Percentiles rank a stretch among this genome's conserved stretches.
These are phyloP conservation scores for Aspergillus homomorphus DNA, from an alignment of 495 filamentous ascomycete species.

Conservation along the genomic window DNA sequence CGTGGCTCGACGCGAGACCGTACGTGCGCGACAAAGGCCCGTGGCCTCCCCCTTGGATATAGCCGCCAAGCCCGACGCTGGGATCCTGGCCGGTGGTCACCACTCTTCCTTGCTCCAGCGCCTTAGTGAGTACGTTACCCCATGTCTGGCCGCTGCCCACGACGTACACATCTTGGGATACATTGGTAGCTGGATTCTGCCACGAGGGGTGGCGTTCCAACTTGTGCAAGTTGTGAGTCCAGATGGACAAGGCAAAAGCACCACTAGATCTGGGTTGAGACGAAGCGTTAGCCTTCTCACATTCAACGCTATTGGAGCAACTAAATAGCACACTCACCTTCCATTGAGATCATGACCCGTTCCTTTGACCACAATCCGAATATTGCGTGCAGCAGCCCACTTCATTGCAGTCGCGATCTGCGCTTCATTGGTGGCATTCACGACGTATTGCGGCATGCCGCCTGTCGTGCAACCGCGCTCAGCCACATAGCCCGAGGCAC, in stretches of 20 bases:
- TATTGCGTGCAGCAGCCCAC: constrained; percentile 49
- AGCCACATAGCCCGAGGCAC: constrained; percentile 14
- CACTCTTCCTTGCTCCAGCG: constrained; percentile 14
- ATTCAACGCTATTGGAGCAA: not conserved
- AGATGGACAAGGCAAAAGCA: constrained; percentile 44
- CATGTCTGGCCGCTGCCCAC: constrained; percentile 25
- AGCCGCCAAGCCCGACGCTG: constrained; percentile 44
- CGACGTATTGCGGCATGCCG: constrained; percentile 28
- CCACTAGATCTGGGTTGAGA: constrained; percentile 44
- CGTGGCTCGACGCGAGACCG: constrained; percentile 55
- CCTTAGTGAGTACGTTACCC: constrained; percentile 16
- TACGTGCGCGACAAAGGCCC: constrained; percentile 48
- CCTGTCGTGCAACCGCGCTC: constrained; percentile 24
- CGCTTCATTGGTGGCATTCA: constrained; percentile 28
- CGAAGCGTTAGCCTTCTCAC: constrained; percentile 15
- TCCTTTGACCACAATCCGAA: constrained; percentile 51
- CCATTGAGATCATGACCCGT: constrained; percentile 55
- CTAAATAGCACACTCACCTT: constrained; percentile 24
- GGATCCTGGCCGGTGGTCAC: constrained; percentile 26
- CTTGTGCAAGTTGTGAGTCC: constrained; percentile 46
- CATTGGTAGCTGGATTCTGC: constrained; percentile 22
- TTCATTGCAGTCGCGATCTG: constrained; percentile 34
- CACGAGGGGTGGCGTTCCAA: constrained; percentile 29
- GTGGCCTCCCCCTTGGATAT: constrained; percentile 57
- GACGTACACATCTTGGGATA: constrained; percentile 24